Conservation (phyloP, 2,329 filamentous ascomycete species). For the Pestalotiopsis sp. region DNA sequence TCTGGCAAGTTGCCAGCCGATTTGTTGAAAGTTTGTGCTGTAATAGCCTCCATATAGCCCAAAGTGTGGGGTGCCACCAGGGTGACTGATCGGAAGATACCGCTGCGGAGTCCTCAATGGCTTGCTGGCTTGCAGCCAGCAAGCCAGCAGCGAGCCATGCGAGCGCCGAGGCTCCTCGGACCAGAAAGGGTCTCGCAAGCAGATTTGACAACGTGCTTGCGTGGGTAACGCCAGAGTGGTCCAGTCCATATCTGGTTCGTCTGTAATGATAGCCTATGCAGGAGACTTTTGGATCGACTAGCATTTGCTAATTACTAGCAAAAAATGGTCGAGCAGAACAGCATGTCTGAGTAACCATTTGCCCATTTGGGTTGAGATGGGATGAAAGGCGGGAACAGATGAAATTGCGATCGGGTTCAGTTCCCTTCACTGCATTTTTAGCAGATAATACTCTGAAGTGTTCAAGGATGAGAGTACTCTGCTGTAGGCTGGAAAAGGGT, state of each 20-base stretch:
- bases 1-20: slow-evolving; percentile 12
- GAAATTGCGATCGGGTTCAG: not conserved
- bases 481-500: too few relatives aligned
- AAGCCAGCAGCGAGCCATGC: not conserved
- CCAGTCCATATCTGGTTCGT: not conserved
- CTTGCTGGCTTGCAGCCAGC: too few relatives aligned
- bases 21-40: not conserved
- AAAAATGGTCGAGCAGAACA: not conserved
- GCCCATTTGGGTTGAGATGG: not conserved
- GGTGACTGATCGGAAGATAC: not conserved
- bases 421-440: not conserved
- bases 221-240: not conserved
- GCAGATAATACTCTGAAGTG: not conserved
- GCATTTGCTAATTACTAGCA: not conserved
- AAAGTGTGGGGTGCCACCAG: not conserved
- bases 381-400: not conserved
- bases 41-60: not conserved
- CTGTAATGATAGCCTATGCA: not conserved
- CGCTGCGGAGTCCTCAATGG: not conserved
- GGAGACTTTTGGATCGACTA: slow-evolving; percentile 6
- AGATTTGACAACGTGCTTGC: not conserved
- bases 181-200: not conserved
- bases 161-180: not conserved
- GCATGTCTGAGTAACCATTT: not conserved
- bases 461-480: not conserved